Conservation (phyloP, 495 filamentous ascomycete genomes). For the Xylona heveae region DNA sequence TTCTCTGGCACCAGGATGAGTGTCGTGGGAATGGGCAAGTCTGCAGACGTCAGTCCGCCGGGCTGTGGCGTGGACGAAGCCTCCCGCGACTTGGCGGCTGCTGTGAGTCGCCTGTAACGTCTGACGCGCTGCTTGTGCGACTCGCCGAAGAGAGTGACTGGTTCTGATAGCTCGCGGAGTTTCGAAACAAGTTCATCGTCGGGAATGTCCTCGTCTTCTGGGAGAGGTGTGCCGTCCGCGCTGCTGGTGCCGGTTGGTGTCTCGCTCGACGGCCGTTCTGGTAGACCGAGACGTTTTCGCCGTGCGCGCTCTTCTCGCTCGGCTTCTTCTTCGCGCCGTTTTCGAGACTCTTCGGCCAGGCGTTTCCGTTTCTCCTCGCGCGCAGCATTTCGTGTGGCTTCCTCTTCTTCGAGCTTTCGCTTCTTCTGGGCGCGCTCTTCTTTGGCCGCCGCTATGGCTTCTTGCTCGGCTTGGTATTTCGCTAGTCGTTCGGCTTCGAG, state of each 20-base stretch:
- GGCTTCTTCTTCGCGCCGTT: conserved; percentile 39
- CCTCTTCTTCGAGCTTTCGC: conserved; percentile 81
- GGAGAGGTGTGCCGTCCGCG: conserved; percentile 15
- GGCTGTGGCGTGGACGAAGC: conserved; percentile 31
- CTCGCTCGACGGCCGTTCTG: conserved; percentile 36
- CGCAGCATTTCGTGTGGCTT: conserved; percentile 36
- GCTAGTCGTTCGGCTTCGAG: conserved; percentile 63
- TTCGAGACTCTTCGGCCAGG: conserved; percentile 60
- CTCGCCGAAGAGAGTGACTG: conserved; percentile 65
- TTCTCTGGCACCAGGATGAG: conserved; percentile 55
- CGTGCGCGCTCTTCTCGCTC: conserved; percentile 29
- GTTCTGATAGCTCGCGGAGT: conserved; percentile 51
- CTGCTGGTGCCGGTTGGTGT: conserved; percentile 3
- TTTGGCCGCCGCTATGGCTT: conserved; percentile 37
- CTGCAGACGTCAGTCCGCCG: conserved; percentile 8
- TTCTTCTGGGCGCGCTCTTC: conserved; percentile 47
- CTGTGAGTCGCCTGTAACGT: conserved; percentile 41
- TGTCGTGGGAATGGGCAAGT: conserved; percentile 46
- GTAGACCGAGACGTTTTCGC: conserved; percentile 40
- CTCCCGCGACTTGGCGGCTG: conserved; percentile 19
- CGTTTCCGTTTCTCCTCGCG: conserved; percentile 61
- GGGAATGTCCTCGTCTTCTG: conserved; percentile 40
- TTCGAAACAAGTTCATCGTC: conserved; percentile 47
- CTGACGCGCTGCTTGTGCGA: conserved; percentile 41
- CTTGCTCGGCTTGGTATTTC: conserved; percentile 64